Evolutionary conservation across 805 yeast species (phyloP).

Genomic region (Spathaspora passalidarum): DNA sequence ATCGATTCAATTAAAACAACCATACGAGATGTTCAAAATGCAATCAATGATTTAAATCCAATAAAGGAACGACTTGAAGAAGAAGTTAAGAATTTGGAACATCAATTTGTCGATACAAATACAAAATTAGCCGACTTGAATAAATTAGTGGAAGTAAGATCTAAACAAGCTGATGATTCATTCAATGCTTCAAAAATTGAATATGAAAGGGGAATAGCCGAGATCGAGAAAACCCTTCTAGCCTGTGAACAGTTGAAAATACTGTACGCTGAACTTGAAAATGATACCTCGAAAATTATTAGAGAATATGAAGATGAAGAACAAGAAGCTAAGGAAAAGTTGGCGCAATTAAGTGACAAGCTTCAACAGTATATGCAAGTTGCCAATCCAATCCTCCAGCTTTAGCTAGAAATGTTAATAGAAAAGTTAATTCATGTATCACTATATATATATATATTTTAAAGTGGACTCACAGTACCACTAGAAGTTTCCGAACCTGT

Average conservation of each 20-base stretch:
- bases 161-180: constrained; percentile 3
- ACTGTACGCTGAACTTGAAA: background rate
- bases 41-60: background rate
- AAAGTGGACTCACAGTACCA: background rate
- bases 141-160: constrained; percentile 1
- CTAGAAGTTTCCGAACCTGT: background rate
- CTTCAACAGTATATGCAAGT: background rate
- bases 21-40: constrained; percentile 4
- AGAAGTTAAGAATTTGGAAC: background rate
- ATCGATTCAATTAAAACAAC: background rate
- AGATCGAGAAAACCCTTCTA: background rate
- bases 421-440: background rate
- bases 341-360: background rate
- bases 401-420: background rate
- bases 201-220: constrained; percentile 1
- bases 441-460: too few species aligned
- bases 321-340: background rate
- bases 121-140: constrained; percentile 2
- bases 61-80: background rate
- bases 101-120: constrained; percentile 1
- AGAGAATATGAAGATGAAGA: constrained; percentile 13
- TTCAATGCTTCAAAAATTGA: constrained; percentile 1
- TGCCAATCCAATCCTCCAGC: background rate
- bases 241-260: background rate
- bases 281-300: constrained; percentile 6